These are phyloP conservation scores for Annona cherimola DNA, from an alignment of 164 flowering plant species.

Conservation along the genomic window DNA sequence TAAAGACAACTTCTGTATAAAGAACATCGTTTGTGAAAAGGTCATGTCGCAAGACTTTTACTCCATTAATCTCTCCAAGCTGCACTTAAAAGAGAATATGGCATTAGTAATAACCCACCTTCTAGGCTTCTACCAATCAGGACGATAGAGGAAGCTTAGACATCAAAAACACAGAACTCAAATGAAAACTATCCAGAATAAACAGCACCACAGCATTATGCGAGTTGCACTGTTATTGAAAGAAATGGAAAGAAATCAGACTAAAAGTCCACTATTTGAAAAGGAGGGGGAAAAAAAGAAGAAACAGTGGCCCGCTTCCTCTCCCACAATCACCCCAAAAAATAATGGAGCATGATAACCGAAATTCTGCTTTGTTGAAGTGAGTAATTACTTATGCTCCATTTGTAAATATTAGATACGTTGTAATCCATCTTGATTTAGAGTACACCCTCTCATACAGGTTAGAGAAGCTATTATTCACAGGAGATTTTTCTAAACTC, in stretches of 20 bases:
- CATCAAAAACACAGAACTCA: no score
- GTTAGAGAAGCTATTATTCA: no score
- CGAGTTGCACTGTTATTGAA: neutral
- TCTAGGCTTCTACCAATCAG: neutral
- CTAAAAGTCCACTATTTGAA: neutral
- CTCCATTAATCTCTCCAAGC: constrained; percentile 84
- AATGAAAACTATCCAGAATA: no score
- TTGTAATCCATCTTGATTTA: no score
- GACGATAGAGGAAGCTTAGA: neutral
- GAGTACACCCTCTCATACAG: no score
- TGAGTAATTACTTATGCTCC: neutral
- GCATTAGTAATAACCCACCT: constrained; percentile 2
- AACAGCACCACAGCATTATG: neutral
- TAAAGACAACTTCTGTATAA: constrained; percentile 77
- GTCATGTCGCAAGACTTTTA: constrained; percentile 77
- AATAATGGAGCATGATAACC: neutral
- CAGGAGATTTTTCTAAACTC: no score
- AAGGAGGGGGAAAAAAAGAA: no score
- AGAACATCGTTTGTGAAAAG: constrained; percentile 97
- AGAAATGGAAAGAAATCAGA: neutral
- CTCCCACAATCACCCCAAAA: no score
- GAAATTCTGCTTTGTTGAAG: neutral
- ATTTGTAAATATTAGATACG: no score
- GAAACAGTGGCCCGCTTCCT: no score
- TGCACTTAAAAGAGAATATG: constrained; percentile 20